phyloP scores from a whole-genome alignment of 2,329 filamentous ascomycete genomes.

The Orbilia oligospora region DNA sequence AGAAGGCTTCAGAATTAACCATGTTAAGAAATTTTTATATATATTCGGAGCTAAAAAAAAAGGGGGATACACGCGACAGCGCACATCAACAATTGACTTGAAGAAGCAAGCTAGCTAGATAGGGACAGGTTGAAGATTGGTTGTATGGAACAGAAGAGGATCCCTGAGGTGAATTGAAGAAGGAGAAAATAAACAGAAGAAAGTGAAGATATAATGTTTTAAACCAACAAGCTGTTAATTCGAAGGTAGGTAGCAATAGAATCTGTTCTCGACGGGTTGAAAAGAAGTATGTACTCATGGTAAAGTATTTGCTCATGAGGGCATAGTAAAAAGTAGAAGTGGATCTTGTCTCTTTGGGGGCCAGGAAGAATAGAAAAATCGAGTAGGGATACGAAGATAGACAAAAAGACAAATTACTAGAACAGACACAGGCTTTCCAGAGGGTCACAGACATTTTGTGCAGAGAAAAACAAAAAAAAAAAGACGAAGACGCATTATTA shows the following conservation, averaged over 20 bases:
- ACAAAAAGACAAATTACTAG: constrained; percentile 10
- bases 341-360: constrained; percentile 2
- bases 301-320: constrained; percentile 53
- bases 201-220: not conserved
- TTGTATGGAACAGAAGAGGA: not conserved
- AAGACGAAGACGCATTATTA: constrained; percentile 55
- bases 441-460: constrained; percentile 37
- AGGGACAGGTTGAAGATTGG: constrained; percentile 17
- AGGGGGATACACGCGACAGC: constrained; percentile 45
- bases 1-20: not conserved
- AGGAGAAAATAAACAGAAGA: not conserved
- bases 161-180: no score
- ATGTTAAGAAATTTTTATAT: not conserved
- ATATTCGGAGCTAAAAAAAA: not conserved
- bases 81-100: constrained; percentile 28
- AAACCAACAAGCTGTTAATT: not conserved
- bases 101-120: constrained; percentile 6
- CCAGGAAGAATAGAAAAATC: constrained; percentile 10
- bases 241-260: not conserved
- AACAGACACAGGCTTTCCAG: constrained; percentile 27
- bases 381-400: not conserved
- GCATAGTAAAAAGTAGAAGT: constrained; percentile 18
- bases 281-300: constrained; percentile 48
- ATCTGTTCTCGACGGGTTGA: constrained; percentile 36
- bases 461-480: no score